Conservation (phyloP, 163 green algal species). For the Chloromonas sp. region DNA sequence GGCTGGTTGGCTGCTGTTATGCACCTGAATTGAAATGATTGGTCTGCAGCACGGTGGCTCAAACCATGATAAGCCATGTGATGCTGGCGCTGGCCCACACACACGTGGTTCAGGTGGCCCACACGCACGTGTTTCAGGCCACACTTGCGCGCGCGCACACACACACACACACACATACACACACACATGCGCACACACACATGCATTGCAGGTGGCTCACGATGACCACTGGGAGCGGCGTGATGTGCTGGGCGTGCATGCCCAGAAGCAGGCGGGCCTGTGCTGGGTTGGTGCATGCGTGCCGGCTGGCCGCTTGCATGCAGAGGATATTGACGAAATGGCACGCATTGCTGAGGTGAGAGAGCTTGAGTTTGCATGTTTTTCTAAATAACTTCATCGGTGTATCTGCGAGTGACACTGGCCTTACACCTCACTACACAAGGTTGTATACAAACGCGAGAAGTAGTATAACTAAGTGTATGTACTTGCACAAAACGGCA, state of each 20-base stretch:
- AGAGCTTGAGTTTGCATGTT: not conserved
- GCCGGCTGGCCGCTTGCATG: constrained; percentile 73
- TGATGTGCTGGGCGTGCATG: constrained; percentile 84
- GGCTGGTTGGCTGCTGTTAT: not conserved
- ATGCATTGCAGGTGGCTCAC: constrained; percentile 37
- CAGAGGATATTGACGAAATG: constrained; percentile 52
- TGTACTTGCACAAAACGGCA: not conserved
- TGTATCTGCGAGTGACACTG: not conserved
- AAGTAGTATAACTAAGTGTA: not conserved
- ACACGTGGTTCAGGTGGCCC: too few relatives aligned
- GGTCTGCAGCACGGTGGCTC: too few relatives aligned
- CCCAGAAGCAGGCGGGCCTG: constrained; percentile 82
- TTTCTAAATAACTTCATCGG: not conserved
- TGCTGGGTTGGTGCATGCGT: constrained; percentile 71
- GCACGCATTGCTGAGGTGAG: constrained; percentile 49
- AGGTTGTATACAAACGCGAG: not conserved
- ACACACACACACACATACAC: too few relatives aligned
- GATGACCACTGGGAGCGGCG: constrained; percentile 63
- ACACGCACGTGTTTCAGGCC: too few relatives aligned
- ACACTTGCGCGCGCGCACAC: too few relatives aligned
- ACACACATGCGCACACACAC: too few relatives aligned
- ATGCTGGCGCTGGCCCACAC: too few relatives aligned
- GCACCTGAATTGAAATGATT: too few relatives aligned
- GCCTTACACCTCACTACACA: not conserved
- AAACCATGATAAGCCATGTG: too few relatives aligned